Conservation (phyloP, 2,329 filamentous ascomycete genomes). For the Thermothelomyces thermophilus region DNA sequence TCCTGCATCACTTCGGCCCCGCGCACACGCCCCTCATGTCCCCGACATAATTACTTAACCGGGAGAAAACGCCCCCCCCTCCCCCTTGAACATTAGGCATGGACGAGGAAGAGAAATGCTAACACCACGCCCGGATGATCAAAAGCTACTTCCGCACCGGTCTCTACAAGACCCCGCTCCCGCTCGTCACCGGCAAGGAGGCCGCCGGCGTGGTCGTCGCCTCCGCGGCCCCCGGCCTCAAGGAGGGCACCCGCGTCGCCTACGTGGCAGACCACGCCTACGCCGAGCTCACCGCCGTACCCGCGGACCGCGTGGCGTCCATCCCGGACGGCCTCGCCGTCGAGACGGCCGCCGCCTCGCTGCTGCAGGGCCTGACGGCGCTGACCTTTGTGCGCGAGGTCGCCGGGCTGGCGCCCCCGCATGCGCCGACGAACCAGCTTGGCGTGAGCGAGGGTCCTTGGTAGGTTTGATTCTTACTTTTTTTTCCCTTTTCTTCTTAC, state of each 20-base stretch:
- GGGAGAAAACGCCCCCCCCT: not conserved
- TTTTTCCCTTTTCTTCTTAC: too few species aligned
- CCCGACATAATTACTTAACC: not conserved
- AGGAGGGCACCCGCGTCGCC: conserved; percentile 63
- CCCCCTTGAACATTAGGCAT: too few species aligned
- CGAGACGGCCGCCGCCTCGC: conserved; percentile 58
- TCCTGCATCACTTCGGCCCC: too few species aligned
- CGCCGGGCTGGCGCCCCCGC: conserved; percentile 14
- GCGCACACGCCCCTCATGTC: too few species aligned
- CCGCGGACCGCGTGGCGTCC: conserved; percentile 45
- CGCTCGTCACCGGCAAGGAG: conserved; percentile 74
- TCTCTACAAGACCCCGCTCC: conserved; percentile 65
- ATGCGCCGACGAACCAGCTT: conserved; percentile 30
- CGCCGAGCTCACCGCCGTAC: conserved; percentile 49
- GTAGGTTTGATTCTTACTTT: too few species aligned
- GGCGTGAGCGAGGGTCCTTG: conserved; percentile 68
- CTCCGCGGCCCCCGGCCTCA: conserved; percentile 41
- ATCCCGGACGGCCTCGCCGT: conserved; percentile 57
- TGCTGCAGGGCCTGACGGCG: conserved; percentile 80
- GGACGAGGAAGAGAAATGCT: too few species aligned
- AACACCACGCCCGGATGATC: too few species aligned
- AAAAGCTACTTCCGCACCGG: conserved; percentile 77
- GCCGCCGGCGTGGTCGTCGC: conserved; percentile 61
- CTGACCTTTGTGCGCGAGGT: conserved; percentile 72
- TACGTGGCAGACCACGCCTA: conserved; percentile 55